Conservation (phyloP, 2,329 filamentous ascomycete genomes). For the Verticillium dahliae region DNA sequence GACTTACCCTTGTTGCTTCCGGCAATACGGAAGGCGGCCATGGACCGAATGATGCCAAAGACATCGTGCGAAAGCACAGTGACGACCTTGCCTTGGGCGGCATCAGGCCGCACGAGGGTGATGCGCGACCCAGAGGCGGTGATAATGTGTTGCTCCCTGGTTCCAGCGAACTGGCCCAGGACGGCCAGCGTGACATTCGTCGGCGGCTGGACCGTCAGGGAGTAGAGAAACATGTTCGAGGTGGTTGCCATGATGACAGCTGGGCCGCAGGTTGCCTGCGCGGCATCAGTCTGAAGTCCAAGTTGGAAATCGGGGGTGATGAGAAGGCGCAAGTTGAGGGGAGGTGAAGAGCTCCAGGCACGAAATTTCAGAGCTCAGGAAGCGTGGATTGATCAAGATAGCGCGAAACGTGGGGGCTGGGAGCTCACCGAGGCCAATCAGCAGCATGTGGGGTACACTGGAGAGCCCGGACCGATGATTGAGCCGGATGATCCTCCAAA, state of each 20-base stretch:
- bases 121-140: slow-evolving; percentile 88
- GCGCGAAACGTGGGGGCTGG: neutral
- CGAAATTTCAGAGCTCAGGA: slow-evolving; percentile 1
- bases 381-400: neutral
- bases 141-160: slow-evolving; percentile 95
- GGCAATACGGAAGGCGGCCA: slow-evolving; percentile 85
- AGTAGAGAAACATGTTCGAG: slow-evolving; percentile 98
- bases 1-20: slow-evolving; percentile 93
- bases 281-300: slow-evolving; percentile 24
- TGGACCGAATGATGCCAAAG: slow-evolving; percentile 87
- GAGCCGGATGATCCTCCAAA: slow-evolving; percentile 6
- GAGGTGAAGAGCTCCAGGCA: neutral
- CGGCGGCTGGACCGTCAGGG: slow-evolving; percentile 88
- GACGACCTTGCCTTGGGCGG: slow-evolving; percentile 76
- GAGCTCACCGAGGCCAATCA: neutral
- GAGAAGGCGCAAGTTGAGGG: neutral
- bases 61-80: slow-evolving; percentile 87
- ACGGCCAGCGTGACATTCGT: slow-evolving; percentile 86
- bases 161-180: slow-evolving; percentile 90
- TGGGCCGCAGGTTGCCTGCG: slow-evolving; percentile 44
- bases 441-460: neutral
- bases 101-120: slow-evolving; percentile 79
- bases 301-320: neutral
- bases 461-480: neutral
- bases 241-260: slow-evolving; percentile 80